Evolutionary conservation across 1,284 basidiomycete genomes (phyloP), one percentile per base, ranked within the genome.

Genomic region (Malassezia obtusa): DNA sequence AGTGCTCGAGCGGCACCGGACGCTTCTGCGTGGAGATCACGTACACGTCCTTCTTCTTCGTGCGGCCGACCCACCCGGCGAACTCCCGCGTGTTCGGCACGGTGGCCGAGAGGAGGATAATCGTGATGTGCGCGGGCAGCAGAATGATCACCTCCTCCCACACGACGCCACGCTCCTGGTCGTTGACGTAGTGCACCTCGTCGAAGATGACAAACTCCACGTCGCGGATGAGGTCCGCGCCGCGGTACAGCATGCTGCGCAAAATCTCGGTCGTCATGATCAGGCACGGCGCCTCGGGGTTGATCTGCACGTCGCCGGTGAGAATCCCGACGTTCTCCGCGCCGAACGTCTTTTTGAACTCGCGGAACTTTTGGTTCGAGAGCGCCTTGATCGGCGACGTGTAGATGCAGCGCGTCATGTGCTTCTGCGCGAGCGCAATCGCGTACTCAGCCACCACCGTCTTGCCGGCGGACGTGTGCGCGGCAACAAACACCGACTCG

Each of bases 131-230:
- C 49, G 63, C 59, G 5, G 71, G 70, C 25, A 65, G 65, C 1
- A 73, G 56, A 32, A 99, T 99, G 62, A 99, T 99, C 30, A 98
- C 94, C 76, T 99, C 94, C 76, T 99, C 94, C 94, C 94, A 99
- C 14, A 99, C 94, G 10, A 99, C 94, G 47, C 94, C 94, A 70
- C 94, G 81, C 89, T 99, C 94, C 15, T 89, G 87, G 75, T 99
- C 94, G 73, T 98, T 99, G 53, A 99, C 91, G 75, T 99, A 99
- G 77, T 99, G 94, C 12, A 99, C 94, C 75, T 99, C 94, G 74
- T 99, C 94, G 68, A 99, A 99, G 60, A 99, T 94, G 24, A 99
- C 94, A 73, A 96, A 99, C 73, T 98, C 94, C 40, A 99, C 91
- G 75, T 99, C 94, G 40, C 94, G 83, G 65, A 99, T 98, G 28